Evolutionary conservation across 1,284 basidiomycete species (phyloP).

Genomic region (Exsudoporus floridanus): DNA sequence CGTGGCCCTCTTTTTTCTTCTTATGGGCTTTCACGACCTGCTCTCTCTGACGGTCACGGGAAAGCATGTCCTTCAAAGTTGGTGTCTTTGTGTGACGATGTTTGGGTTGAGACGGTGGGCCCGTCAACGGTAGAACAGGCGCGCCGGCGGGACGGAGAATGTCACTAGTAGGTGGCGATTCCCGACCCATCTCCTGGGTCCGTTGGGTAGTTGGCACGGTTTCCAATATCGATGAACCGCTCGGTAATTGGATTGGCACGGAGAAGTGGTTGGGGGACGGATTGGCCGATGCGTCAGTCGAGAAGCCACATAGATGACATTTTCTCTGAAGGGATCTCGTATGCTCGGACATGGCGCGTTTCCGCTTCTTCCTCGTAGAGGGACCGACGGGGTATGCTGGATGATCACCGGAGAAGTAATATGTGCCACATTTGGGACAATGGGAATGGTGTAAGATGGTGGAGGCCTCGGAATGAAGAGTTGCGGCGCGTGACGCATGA

Average conservation of each 20-base stretch:
- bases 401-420: constrained; percentile 37
- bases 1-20: constrained; percentile 25
- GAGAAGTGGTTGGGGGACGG: not conserved
- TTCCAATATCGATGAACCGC: not conserved
- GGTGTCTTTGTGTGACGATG: constrained; percentile 38
- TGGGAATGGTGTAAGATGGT: constrained; percentile 32
- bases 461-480: constrained; percentile 32
- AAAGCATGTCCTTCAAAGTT: constrained; percentile 60
- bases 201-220: not conserved
- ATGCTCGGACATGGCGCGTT: not conserved
- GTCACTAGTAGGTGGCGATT: not conserved
- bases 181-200: not conserved
- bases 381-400: constrained; percentile 11
- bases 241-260: not conserved
- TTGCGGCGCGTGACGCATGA: constrained; percentile 46
- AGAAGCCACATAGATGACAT: constrained; percentile 26
- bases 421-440: constrained; percentile 54
- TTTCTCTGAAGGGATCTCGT: constrained; percentile 9
- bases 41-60: constrained; percentile 54
- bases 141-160: not conserved
- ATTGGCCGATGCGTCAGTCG: constrained; percentile 1
- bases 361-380: constrained; percentile 13
- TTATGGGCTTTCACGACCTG: constrained; percentile 35
- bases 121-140: not conserved
- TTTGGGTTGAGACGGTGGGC: constrained; percentile 8